Base-by-base conservation (phyloP, 2,329 filamentous ascomycete species). In the Colletotrichum tanaceti region DNA sequence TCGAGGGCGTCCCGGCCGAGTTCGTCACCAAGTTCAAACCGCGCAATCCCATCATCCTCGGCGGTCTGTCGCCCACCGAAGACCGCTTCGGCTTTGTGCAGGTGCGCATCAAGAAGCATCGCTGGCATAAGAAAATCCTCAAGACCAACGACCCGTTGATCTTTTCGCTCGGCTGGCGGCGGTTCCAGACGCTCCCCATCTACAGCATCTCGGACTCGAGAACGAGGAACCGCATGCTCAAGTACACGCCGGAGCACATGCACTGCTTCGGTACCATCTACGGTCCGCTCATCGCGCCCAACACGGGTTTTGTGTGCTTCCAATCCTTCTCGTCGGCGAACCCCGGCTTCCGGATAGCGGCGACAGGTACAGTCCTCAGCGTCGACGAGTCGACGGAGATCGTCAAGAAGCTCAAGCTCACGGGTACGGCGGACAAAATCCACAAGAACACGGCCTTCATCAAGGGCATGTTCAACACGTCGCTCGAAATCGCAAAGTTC, bases 401-500 rank as follows among this genome's bases (percentile, higher is more conserved):
- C 72, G 96, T 99, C 79, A 99, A 99, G 87, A 99, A 99, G 85
- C 90, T 99, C 77, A 99, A 99, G 81, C 88, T 99, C 57, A 98
- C 94, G 0, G 96, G 96, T 69, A 86, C 89, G 55, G 94, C 96
- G 1, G 97, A 96, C 87, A 98, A 98, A 83, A 97, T 98, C 80
- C 98, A 97, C 89, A 97, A 97, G 82, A 99, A 99, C 83, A 99
- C 96, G 0, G 94, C 96, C 46, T 99, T 99, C 78, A 94, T 99
- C 82, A 97, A 96, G 80, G 93, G 97, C 82, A 99, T 99, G 96
- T 99, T 99, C 86, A 94, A 89, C 77, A 91, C 91, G 0, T 87
- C 93, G 0, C 89, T 99, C 49, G 96, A 99, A 78, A 96, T 99
- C 72, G 95, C 96, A 75, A 99, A 98, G 78, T 99, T 99, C 76